Percentiles rank a stretch among this genome's conserved stretches.
These are phyloP conservation scores for Pleurotus platypus DNA, from an alignment of 768 basidiomycete genomes.

Conservation along the genomic window DNA sequence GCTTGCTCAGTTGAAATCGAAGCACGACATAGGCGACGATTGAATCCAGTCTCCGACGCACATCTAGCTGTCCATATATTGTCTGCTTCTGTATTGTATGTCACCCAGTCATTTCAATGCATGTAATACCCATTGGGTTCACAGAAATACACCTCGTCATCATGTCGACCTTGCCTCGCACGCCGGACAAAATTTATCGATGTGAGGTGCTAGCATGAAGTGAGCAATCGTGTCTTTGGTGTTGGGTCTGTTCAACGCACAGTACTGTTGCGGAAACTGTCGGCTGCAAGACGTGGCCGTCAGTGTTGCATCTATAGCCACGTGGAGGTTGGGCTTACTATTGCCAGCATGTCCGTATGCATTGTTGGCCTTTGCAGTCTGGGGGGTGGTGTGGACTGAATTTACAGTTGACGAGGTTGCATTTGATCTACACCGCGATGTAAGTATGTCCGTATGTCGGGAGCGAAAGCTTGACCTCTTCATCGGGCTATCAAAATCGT, in stretches of 20 bases:
- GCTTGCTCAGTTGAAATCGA: constrained; percentile 79
- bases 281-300: constrained; percentile 35
- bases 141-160: constrained; percentile 11
- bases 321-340: constrained; percentile 42
- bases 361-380: constrained; percentile 46
- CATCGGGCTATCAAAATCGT: constrained; percentile 41
- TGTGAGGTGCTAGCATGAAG: constrained; percentile 45
- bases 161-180: constrained; percentile 23
- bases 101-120: background rate
- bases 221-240: constrained; percentile 7
- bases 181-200: constrained; percentile 56
- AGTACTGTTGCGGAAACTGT: constrained; percentile 66
- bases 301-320: constrained; percentile 11
- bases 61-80: background rate
- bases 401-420: constrained; percentile 55
- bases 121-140: background rate
- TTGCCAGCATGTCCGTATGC: constrained; percentile 63
- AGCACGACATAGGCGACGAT: constrained; percentile 79
- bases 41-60: constrained; percentile 24
- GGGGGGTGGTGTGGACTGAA: constrained; percentile 57
- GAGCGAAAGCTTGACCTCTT: constrained; percentile 38
- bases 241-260: constrained; percentile 24
- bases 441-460: background rate
- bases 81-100: constrained; percentile 1
- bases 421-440: constrained; percentile 51